phyloP scores from a whole-genome alignment of 1,284 basidiomycete genomes.

The Phellinidium pouzarii region DNA sequence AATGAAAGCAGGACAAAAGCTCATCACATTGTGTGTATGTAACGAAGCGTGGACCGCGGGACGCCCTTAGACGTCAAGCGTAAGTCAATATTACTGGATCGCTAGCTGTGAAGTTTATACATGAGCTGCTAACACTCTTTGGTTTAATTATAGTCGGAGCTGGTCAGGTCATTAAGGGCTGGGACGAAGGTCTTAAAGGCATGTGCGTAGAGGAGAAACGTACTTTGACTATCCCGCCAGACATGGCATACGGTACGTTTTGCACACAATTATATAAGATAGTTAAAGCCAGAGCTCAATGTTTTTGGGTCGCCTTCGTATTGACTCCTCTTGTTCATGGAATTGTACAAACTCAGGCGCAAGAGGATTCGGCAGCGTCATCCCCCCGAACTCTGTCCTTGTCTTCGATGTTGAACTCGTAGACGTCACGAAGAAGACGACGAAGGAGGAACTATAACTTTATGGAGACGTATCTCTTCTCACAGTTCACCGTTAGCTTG shows the following conservation, averaged over 20 bases:
- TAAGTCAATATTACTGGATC: slow-evolving; percentile 29
- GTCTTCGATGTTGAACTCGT: slow-evolving; percentile 87
- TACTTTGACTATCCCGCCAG: slow-evolving; percentile 78
- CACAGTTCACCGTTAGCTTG: neutral
- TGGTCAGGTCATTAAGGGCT: slow-evolving; percentile 78
- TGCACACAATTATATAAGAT: neutral
- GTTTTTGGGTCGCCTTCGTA: slow-evolving; percentile 1
- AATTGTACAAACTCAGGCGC: slow-evolving; percentile 44
- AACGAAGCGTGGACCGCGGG: slow-evolving; percentile 53
- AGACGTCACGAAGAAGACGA: slow-evolving; percentile 36
- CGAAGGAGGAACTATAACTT: slow-evolving; percentile 28
- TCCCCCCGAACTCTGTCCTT: slow-evolving; percentile 79
- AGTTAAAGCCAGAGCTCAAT: neutral
- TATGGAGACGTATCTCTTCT: neutral
- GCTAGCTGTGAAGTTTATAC: neutral
- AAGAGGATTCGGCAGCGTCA: slow-evolving; percentile 69
- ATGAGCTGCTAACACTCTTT: neutral
- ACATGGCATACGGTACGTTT: slow-evolving; percentile 68
- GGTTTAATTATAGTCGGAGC: slow-evolving; percentile 50
- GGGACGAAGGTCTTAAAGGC: slow-evolving; percentile 72
- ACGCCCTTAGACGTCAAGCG: slow-evolving; percentile 63
- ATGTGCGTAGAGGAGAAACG: slow-evolving; percentile 93
- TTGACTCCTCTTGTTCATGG: neutral
- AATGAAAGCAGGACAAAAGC: neutral
- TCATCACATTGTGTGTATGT: neutral